Evolutionary conservation across 768 basidiomycete species (phyloP).

Genomic region (Amanita subjunquillea): DNA sequence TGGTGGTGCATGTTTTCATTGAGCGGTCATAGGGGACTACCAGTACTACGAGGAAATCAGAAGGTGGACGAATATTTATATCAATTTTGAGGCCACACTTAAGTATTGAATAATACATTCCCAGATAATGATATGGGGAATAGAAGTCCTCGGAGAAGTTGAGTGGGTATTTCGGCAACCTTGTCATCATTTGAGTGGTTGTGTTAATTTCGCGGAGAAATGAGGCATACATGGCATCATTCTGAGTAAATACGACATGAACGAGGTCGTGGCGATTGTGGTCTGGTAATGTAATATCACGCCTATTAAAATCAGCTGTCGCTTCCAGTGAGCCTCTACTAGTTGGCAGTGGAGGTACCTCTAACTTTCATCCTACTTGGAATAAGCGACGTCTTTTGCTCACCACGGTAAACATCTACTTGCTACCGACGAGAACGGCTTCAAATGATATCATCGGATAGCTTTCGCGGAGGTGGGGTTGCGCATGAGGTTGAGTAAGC

Average conservation of each 20-base stretch:
- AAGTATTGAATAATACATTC: too few relatives aligned
- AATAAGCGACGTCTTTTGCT: background rate
- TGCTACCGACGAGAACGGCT: background rate
- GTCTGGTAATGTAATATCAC: background rate
- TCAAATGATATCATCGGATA: background rate
- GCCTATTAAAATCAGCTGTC: background rate
- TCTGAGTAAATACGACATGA: background rate
- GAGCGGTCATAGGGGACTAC: too few relatives aligned
- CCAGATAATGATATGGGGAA: too few relatives aligned
- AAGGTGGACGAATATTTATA: too few relatives aligned
- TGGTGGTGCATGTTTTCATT: too few relatives aligned
- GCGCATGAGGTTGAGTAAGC: too few relatives aligned
- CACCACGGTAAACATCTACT: background rate
- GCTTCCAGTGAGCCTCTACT: background rate
- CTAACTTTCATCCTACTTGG: background rate
- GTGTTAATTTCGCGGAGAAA: background rate
- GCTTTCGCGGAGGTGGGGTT: background rate
- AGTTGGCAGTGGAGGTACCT: too few relatives aligned
- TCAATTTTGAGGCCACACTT: too few relatives aligned
- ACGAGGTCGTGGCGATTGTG: background rate
- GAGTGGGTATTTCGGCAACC: background rate
- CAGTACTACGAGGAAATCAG: too few relatives aligned
- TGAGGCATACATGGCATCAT: background rate
- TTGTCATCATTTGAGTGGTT: background rate
- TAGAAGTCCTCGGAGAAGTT: too few relatives aligned